These are phyloP conservation scores for Coemansia aciculifera DNA, from an alignment of 192 early-diverging fungal species.

Conservation along the genomic window DNA sequence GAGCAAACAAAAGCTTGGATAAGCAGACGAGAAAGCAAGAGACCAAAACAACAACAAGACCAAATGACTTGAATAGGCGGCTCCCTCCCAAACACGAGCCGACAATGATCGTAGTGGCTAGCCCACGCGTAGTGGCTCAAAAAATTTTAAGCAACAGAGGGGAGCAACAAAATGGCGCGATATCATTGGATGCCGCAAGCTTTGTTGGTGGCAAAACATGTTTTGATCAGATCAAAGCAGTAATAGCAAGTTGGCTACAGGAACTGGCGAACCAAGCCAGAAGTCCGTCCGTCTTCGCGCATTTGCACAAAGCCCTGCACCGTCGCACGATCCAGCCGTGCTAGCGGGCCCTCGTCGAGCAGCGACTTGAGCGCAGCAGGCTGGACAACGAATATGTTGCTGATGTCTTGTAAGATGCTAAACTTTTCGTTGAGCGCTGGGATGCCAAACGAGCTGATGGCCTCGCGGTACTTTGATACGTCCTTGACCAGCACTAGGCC, in stretches of 20 bases:
- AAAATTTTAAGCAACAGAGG: not conserved
- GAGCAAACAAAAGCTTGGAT: conserved; percentile 12
- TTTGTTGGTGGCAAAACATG: not conserved
- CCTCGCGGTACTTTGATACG: conserved; percentile 91
- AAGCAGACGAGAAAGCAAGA: conserved; percentile 8
- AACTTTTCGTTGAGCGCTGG: conserved; percentile 79
- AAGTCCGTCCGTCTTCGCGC: conserved; percentile 80
- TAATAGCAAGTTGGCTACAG: not conserved
- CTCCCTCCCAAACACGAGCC: conserved; percentile 6
- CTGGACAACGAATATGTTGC: conserved; percentile 90
- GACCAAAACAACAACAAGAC: conserved; percentile 3
- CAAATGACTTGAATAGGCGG: not conserved
- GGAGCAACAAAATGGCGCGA: not conserved
- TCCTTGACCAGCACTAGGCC: conserved; percentile 91
- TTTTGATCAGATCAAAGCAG: not conserved
- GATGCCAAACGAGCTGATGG: conserved; percentile 73
- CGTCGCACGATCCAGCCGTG: conserved; percentile 73
- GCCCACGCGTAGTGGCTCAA: not conserved
- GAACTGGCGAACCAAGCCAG: conserved; percentile 37
- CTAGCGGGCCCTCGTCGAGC: conserved; percentile 81
- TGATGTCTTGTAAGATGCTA: conserved; percentile 86
- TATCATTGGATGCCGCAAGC: not conserved
- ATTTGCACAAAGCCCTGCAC: conserved; percentile 86
- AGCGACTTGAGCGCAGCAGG: conserved; percentile 87
- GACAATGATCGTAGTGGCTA: not conserved